phyloP scores from a whole-genome alignment of 805 yeast species.

The Ogataea sp. region DNA sequence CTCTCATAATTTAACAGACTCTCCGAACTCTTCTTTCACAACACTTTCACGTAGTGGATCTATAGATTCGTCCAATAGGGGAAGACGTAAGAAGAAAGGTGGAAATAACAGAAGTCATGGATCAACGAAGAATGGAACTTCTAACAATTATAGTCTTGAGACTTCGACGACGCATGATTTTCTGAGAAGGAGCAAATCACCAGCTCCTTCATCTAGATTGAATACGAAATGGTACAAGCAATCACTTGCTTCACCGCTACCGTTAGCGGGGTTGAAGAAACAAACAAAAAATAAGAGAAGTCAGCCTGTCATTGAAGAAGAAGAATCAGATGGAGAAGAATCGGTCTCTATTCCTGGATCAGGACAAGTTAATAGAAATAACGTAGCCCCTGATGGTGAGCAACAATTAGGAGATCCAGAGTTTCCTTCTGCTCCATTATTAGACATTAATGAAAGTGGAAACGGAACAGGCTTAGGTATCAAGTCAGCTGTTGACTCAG shows the following conservation, averaged over 20 bases:
- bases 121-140: not conserved
- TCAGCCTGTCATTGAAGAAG: conserved; percentile 12
- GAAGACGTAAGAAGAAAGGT: conserved; percentile 23
- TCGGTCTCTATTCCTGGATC: not conserved
- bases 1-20: conserved; percentile 14
- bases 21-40: conserved; percentile 26
- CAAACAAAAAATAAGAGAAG: conserved; percentile 6
- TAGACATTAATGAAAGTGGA: no score
- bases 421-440: no score
- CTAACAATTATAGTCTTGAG: conserved; percentile 7
- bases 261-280: conserved; percentile 1
- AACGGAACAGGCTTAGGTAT: no score
- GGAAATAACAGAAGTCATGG: conserved; percentile 1
- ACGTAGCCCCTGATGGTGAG: no score
- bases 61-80: conserved; percentile 22
- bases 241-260: conserved; percentile 3
- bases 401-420: no score
- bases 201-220: conserved; percentile 17
- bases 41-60: conserved; percentile 27
- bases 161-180: conserved; percentile 7
- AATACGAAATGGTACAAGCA: conserved; percentile 21
- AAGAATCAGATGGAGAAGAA: conserved; percentile 11
- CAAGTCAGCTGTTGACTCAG: no score
- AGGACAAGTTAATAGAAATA: not conserved
- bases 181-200: conserved; percentile 24